Evolutionary conservation across 768 basidiomycete species (phyloP).

Genomic region (Boletales sp.): DNA sequence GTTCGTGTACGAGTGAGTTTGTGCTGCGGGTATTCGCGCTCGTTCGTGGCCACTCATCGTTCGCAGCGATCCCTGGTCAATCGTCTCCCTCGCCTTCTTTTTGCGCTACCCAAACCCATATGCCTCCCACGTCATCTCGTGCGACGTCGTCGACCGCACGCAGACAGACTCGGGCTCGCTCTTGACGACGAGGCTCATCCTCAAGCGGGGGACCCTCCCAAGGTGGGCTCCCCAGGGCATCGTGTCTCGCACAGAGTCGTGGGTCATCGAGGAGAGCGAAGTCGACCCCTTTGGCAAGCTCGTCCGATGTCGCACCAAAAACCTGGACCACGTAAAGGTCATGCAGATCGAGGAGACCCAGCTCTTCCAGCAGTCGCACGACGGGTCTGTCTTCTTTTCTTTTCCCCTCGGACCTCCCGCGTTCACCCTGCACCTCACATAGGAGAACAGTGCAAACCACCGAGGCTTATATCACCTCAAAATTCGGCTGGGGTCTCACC

Average conservation of each 20-base stretch:
- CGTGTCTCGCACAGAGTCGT: constrained; percentile 80
- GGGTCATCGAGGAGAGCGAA: constrained; percentile 94
- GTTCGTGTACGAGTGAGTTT: constrained; percentile 53
- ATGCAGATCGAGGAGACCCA: constrained; percentile 90
- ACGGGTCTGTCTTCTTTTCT: constrained; percentile 54
- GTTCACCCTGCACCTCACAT: constrained; percentile 3
- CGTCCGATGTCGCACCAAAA: constrained; percentile 77
- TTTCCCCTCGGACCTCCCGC: background rate
- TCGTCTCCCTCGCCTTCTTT: constrained; percentile 90
- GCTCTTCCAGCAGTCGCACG: constrained; percentile 59
- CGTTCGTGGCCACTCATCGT: background rate
- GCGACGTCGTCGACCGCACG: constrained; percentile 88
- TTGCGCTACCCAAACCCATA: constrained; percentile 95
- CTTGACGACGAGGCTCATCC: constrained; percentile 83
- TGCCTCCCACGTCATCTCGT: constrained; percentile 88
- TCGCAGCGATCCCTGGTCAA: constrained; percentile 86
- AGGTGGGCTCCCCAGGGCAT: constrained; percentile 88
- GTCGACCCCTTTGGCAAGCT: constrained; percentile 80
- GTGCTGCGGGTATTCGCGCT: constrained; percentile 9
- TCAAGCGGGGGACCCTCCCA: constrained; percentile 89
- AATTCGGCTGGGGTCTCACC: constrained; percentile 88
- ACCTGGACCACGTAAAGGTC: constrained; percentile 91
- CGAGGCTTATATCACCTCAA: constrained; percentile 82
- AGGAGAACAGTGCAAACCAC: constrained; percentile 84
- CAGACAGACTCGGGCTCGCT: constrained; percentile 72